Evolutionary conservation across 1,284 basidiomycete species (phyloP), one percentile per base, ranked within the genome.

Genomic region (Cryptococcus sp.): DNA sequence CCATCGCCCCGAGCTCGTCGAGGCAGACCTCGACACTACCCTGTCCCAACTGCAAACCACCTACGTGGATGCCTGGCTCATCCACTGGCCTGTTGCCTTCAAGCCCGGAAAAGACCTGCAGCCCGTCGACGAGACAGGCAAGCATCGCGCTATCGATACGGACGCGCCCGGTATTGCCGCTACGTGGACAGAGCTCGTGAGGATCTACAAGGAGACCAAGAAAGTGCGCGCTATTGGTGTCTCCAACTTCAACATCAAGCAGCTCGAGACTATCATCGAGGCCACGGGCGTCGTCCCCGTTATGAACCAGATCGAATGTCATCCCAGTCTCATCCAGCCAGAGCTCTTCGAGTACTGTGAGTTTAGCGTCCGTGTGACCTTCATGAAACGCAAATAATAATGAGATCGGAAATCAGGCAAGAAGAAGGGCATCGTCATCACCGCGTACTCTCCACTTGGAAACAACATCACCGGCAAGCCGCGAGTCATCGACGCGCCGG

Each of bases 31-130:
- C 56, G 85, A 91, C 65, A 82, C 85, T 75, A 88, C 89, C 11
- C 82, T 93, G n/a, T 73, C 78, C 54, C 85, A 88, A 71, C 84
- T 93, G 56, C 86, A 86, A 20, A 76, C 85, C 27, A 81, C 85
- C 46, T 93, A 93, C 72, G 81, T 94, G 41, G 91, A 94, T 74
- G 82, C 91, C 25, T 92, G 90, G 72, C 81, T 92, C 49, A 81
- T 94, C 60, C 91, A 94, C 81, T 95, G 91, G 91, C 91, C 92
- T 1, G 86, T 90, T 40, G 84, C 89, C 0, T 89, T 93, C 76
- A 77, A 75, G 20, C 82, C 85, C 1, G 88, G 22, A 22, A 86
- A 17, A 81, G 42, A 45, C 42, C n/a, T 83, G 23, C 41, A 47
- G 66, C 23, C 59, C 66, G 11, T 52, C 57, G 41, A 50, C 16